Evolutionary conservation across 139 green algal genomes (phyloP).

Genomic region (Tetraselmis chui): DNA sequence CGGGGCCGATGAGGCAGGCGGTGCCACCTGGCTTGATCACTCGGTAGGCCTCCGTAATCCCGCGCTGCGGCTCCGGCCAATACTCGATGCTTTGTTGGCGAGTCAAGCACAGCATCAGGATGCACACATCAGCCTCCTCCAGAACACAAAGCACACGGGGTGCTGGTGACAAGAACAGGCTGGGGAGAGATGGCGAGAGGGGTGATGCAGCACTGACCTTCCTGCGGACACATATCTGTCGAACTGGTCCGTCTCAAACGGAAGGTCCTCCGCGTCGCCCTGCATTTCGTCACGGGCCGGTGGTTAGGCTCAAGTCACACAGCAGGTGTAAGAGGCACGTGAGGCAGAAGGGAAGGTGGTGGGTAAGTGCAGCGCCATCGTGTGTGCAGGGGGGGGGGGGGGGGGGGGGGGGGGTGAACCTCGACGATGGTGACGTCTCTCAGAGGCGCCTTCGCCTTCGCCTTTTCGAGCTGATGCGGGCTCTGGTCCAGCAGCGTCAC

Average conservation of each 20-base stretch:
- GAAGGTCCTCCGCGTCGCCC: slow-evolving; percentile 91
- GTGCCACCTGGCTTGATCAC: slow-evolving; percentile 84
- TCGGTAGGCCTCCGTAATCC: slow-evolving; percentile 72
- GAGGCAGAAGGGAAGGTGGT: too few species aligned
- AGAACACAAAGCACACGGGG: not conserved
- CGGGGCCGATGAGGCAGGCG: slow-evolving; percentile 88
- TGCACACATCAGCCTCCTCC: not conserved
- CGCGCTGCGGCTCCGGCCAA: slow-evolving; percentile 87
- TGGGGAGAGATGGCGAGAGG: not conserved
- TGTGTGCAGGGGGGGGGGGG: too few species aligned
- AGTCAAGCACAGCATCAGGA: not conserved
- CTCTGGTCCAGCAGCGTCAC: slow-evolving; percentile 92
- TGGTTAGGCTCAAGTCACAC: too few species aligned
- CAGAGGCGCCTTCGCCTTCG: slow-evolving; percentile 73
- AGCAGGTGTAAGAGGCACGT: not conserved
- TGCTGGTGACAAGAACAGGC: not conserved
- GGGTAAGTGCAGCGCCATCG: too few species aligned
- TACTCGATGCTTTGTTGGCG: slow-evolving; percentile 61
- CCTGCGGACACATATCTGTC: slow-evolving; percentile 91
- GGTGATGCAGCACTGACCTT: slow-evolving; percentile 10
- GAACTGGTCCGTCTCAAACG: slow-evolving; percentile 76
- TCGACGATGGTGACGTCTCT: slow-evolving; percentile 86
- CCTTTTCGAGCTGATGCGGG: slow-evolving; percentile 90
- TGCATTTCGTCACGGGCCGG: too few species aligned
- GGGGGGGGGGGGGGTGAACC: slow-evolving; percentile 24